phyloP scores from a whole-genome alignment of 345 rosid genomes.

The Corchorus olitorius region DNA sequence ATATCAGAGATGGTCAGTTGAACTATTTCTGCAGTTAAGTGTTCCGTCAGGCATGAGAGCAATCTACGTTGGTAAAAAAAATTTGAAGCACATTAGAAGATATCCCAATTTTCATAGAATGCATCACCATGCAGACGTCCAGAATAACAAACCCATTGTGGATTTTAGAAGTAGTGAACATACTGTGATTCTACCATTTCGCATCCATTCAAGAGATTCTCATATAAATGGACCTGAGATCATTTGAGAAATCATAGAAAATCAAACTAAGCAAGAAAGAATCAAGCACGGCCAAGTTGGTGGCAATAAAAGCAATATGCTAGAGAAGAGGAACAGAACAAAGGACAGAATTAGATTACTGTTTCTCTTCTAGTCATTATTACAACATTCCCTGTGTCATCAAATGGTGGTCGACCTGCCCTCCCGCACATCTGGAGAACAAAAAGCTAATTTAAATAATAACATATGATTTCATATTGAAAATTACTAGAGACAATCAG shows the following conservation, averaged over 20 bases:
- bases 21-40: constrained; percentile 96
- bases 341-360: constrained; percentile 42
- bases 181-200: constrained; percentile 98
- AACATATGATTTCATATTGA: background rate
- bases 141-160: constrained; percentile 7
- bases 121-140: background rate
- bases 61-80: constrained; percentile 55
- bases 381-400: constrained; percentile 86
- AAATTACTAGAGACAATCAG: background rate
- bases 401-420: constrained; percentile 99
- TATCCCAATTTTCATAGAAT: background rate
- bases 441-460: background rate
- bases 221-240: constrained; percentile 85
- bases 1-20: constrained; percentile 86
- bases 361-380: constrained; percentile 98
- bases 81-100: constrained; percentile 17
- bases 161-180: constrained; percentile 35
- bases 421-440: constrained; percentile 87
- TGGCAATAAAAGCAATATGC: constrained; percentile 24
- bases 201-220: constrained; percentile 89
- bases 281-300: constrained; percentile 13
- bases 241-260: constrained; percentile 26
- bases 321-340: constrained; percentile 12
- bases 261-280: constrained; percentile 20
- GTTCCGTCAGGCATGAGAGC: constrained; percentile 88